Base-by-base conservation (phyloP, 208 protist species). In the Phytomonas serpens region DNA sequence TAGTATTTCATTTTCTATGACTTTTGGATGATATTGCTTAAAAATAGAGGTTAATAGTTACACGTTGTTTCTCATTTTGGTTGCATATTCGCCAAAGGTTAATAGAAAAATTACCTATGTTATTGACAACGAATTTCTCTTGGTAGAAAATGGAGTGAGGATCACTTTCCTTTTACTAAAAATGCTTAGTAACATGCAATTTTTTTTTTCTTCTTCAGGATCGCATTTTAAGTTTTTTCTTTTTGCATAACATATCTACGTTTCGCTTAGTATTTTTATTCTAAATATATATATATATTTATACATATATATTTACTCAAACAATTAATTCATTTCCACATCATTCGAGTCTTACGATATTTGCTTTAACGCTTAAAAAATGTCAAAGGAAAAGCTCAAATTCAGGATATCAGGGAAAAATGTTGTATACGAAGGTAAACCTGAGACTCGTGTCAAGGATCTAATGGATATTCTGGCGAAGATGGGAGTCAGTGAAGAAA, bases 381-480 rank as follows among this genome's bases (percentile, higher is more conserved):
- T 93, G 88, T 74, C 71, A 19, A 94, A 91, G 79, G 81, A 89
- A 68, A 87, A 87, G 66, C 72, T 92, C 19, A 80, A 77, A 42
- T 89, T 94, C 70, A 85, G 77, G 73, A 80, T 94, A 67, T 70
- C 30, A 47, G 83, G 87, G 19, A 84, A 87, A 62, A 73, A 52
- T 62, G 81, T 94, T 61, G 75, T 80, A 34, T 94, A 94, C 77
- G 85, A 94, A 64, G 89, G 89, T 42, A 52, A 89, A 61, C 76
- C 79, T 2, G 80, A 86, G 51, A 86, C 69, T 66, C 82, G 86
- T 38, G 61, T 72, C n/a, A 88, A 84, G 71, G 89, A 94, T 71
- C 67, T 94, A 27, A 83, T 94, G 74, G 85, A 90, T 63, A 91
- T 94, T 75, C 72, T 94, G 36, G 81, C 80, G 27, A 94, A 91